Evolutionary conservation across 306 rosid species (phyloP).

Genomic region (cucumber (Cucumis sativus)): DNA sequence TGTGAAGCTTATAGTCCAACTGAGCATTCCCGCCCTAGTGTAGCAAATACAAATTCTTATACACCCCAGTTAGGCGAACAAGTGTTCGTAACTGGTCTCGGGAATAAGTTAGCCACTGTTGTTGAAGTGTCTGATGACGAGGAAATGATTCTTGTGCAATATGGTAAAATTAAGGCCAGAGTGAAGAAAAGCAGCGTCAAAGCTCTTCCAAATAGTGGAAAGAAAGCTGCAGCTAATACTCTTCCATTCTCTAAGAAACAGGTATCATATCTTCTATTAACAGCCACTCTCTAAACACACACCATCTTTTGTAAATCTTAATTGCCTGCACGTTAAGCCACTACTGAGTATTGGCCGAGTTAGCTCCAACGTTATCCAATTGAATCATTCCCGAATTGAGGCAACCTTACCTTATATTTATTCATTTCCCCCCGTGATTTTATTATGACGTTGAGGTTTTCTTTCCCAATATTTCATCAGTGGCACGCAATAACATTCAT

Average conservation of each 20-base stretch:
- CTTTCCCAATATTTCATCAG: background rate
- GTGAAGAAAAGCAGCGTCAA: conserved; percentile 59
- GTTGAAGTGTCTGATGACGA: conserved; percentile 51
- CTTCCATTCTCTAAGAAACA: conserved; percentile 28
- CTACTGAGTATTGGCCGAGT: background rate
- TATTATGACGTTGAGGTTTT: background rate
- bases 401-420: background rate
- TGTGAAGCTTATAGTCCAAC: conserved; percentile 41
- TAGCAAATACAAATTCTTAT: conserved; percentile 25
- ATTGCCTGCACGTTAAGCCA: background rate
- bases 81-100: conserved; percentile 51
- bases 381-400: background rate
- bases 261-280: conserved; percentile 30
- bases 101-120: conserved; percentile 66
- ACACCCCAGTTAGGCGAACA: conserved; percentile 68
- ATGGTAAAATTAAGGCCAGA: conserved; percentile 75
- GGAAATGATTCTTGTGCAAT: conserved; percentile 59
- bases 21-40: conserved; percentile 18
- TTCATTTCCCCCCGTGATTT: background rate
- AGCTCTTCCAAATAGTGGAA: conserved; percentile 32
- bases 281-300: background rate
- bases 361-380: background rate
- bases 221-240: conserved; percentile 27
- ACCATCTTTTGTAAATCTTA: background rate
- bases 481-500: background rate